phyloP scores from a whole-genome alignment of 2,329 filamentous ascomycete species.

The Xylariaceae sp. region DNA sequence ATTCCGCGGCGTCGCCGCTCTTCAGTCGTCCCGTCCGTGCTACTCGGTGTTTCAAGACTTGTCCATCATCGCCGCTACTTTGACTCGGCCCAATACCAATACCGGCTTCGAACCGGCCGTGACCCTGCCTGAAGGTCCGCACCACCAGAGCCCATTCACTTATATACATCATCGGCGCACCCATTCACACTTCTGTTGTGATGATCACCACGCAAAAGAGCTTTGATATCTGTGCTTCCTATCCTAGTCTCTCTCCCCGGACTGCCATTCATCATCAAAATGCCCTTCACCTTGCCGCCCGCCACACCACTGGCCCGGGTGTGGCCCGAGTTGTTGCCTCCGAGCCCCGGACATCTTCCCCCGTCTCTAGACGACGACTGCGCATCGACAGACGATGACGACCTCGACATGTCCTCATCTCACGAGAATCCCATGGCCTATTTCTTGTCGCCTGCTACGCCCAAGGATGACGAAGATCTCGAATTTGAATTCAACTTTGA shows the following conservation, averaged over 20 bases:
- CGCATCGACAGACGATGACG: conserved; percentile 37
- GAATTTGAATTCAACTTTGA: conserved; percentile 44
- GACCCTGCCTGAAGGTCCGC: too few relatives aligned
- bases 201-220: too few relatives aligned
- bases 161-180: too few relatives aligned
- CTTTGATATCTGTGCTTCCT: too few relatives aligned
- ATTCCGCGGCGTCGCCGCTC: conserved; percentile 9
- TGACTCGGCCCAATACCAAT: too few relatives aligned
- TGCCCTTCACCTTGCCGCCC: conserved; percentile 19
- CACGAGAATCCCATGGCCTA: conserved; percentile 48
- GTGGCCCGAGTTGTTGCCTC: conserved; percentile 43
- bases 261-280: conserved; percentile 12
- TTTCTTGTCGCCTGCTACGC: conserved; percentile 44
- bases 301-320: conserved; percentile 19
- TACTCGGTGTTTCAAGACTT: conserved; percentile 14
- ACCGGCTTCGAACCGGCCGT: too few relatives aligned
- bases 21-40: conserved; percentile 10
- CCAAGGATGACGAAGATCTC: conserved; percentile 31
- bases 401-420: conserved; percentile 29
- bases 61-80: too few relatives aligned
- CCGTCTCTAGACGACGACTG: conserved; percentile 33
- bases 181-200: too few relatives aligned
- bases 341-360: conserved; percentile 41
- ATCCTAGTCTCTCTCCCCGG: too few relatives aligned
- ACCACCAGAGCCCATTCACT: too few relatives aligned